These are phyloP conservation scores for Fulvia fulva DNA, from an alignment of 2,329 filamentous ascomycete species.

Conservation along the genomic window DNA sequence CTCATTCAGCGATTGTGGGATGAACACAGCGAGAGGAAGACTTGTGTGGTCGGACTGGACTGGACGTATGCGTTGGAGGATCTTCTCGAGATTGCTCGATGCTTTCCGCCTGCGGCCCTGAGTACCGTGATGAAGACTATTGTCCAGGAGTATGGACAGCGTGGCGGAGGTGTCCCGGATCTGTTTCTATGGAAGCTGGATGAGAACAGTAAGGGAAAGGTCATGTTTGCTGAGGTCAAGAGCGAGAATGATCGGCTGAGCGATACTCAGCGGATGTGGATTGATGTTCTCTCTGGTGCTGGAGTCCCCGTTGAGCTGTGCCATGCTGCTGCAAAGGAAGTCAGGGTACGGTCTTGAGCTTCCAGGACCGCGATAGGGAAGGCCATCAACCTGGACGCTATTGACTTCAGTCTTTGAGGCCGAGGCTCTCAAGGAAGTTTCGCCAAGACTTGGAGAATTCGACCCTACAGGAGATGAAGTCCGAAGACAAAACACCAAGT, in stretches of 20 bases:
- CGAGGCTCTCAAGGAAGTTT: background rate
- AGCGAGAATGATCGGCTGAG: slow-evolving; percentile 81
- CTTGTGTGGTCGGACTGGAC: slow-evolving; percentile 85
- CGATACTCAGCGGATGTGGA: slow-evolving; percentile 95
- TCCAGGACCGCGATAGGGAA: too few species aligned
- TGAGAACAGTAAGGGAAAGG: slow-evolving; percentile 30
- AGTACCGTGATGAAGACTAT: slow-evolving; percentile 87
- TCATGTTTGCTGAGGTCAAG: slow-evolving; percentile 47
- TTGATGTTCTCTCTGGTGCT: slow-evolving; percentile 82
- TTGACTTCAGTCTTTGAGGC: too few species aligned
- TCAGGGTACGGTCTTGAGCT: slow-evolving; percentile 25
- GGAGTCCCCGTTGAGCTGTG: slow-evolving; percentile 83
- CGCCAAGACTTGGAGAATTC: background rate
- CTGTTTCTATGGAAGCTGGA: slow-evolving; percentile 74
- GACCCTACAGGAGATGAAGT: background rate
- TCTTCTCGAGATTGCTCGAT: slow-evolving; percentile 70
- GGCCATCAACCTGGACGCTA: too few species aligned
- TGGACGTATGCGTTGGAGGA: slow-evolving; percentile 83
- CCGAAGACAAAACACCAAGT: background rate
- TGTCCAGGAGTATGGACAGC: slow-evolving; percentile 86
- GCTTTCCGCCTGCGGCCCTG: slow-evolving; percentile 76
- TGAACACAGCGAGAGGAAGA: slow-evolving; percentile 64
- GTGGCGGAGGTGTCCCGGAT: slow-evolving; percentile 87
- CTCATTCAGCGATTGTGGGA: slow-evolving; percentile 67
- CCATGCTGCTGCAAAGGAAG: slow-evolving; percentile 58